These are phyloP conservation scores for Tetradesmus obliquus DNA, from an alignment of 139 green algal species.

Conservation along the genomic window DNA sequence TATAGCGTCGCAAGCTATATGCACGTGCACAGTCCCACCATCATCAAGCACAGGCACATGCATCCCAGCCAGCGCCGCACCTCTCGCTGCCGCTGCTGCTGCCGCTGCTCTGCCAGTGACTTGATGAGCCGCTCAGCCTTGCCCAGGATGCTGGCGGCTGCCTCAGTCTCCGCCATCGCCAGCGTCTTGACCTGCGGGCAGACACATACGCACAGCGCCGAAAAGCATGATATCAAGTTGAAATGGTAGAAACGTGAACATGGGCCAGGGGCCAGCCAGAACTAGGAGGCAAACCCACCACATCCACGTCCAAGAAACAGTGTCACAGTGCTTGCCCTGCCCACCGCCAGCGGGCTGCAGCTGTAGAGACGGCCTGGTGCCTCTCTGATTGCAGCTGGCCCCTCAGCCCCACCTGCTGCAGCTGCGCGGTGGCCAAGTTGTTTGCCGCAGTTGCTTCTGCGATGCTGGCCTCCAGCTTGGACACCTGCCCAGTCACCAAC, in stretches of 20 bases:
- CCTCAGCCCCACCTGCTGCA: slow-evolving; percentile 5
- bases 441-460: neutral
- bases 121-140: slow-evolving; percentile 46
- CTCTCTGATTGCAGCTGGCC: no score
- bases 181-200: slow-evolving; percentile 22
- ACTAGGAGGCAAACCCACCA: neutral
- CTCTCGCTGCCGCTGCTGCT: slow-evolving; percentile 31
- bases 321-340: no score
- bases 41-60: neutral
- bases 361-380: no score
- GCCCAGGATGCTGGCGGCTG: slow-evolving; percentile 26
- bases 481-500: neutral
- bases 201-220: neutral
- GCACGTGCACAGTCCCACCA: neutral
- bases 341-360: no score
- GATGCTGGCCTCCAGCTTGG: neutral
- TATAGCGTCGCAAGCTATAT: neutral
- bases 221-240: neutral
- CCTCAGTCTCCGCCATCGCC: slow-evolving; percentile 28
- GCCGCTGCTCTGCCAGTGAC: slow-evolving; percentile 32
- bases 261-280: no score
- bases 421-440: neutral
- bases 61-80: neutral
- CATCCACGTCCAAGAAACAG: neutral
- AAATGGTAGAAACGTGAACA: no score